Evolutionary conservation across 2,329 filamentous ascomycete species (phyloP).

Genomic region (Nectriaceae sp.): DNA sequence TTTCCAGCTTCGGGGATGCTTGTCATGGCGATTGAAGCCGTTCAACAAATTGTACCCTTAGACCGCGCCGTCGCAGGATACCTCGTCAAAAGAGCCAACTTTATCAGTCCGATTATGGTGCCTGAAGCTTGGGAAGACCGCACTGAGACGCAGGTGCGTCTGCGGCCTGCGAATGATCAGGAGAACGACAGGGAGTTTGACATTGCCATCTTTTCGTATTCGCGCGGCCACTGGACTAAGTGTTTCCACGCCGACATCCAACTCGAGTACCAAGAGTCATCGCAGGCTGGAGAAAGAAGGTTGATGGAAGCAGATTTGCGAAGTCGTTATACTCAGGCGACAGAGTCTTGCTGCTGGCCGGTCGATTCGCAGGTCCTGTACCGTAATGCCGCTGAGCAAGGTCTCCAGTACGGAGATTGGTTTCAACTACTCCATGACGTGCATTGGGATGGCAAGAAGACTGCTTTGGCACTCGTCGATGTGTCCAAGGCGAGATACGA

Average conservation of each 20-base stretch:
- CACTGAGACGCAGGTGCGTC: background rate
- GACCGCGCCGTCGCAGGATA: background rate
- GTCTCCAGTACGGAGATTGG: background rate
- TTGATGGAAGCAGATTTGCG: background rate
- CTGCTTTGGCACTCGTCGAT: background rate
- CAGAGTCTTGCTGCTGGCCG: background rate
- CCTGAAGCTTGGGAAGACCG: background rate
- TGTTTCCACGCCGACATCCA: background rate
- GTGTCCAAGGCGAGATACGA: background rate
- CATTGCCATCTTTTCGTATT: background rate
- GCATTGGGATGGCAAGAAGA: background rate
- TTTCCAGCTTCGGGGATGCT: slow-evolving; percentile 36
- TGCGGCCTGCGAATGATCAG: background rate
- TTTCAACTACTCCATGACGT: background rate
- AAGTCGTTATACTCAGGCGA: background rate
- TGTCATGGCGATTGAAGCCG: slow-evolving; percentile 49
- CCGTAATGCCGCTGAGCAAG: background rate
- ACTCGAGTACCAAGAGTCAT: background rate
- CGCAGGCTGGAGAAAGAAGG: background rate
- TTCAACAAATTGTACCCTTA: background rate
- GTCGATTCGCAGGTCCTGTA: background rate
- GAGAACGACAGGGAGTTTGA: background rate
- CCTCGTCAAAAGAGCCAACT: background rate
- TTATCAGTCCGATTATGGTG: background rate
- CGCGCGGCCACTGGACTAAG: background rate